Conservation (phyloP, 1,284 basidiomycete genomes). For the Ceratorhiza oryzae-sativae region DNA sequence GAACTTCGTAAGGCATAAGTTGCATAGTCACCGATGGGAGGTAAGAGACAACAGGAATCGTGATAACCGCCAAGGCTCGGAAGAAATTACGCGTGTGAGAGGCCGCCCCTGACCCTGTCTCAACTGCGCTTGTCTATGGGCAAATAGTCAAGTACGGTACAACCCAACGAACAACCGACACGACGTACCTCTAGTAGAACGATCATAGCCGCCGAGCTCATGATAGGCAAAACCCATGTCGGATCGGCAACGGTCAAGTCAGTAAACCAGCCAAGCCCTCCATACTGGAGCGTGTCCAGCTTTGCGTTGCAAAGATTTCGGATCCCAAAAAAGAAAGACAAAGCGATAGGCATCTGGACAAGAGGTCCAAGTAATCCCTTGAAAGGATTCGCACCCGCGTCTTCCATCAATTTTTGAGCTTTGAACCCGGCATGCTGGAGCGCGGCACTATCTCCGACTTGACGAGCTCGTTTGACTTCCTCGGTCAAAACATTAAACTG, state of each 20-base stretch:
- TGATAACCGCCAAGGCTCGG: slow-evolving; percentile 64
- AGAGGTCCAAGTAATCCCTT: slow-evolving; percentile 67
- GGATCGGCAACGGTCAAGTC: slow-evolving; percentile 85
- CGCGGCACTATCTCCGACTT: slow-evolving; percentile 60
- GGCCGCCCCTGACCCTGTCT: slow-evolving; percentile 60
- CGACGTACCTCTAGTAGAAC: slow-evolving; percentile 70
- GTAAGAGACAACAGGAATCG: slow-evolving; percentile 61
- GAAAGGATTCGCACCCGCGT: slow-evolving; percentile 72
- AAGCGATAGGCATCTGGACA: slow-evolving; percentile 79
- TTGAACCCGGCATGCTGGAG: slow-evolving; percentile 64
- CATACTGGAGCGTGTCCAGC: slow-evolving; percentile 74
- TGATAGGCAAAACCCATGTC: slow-evolving; percentile 76
- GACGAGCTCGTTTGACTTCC: slow-evolving; percentile 57
- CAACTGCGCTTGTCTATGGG: slow-evolving; percentile 52
- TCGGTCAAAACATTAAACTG: slow-evolving; percentile 65
- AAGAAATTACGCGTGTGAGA: slow-evolving; percentile 78
- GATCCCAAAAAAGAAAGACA: slow-evolving; percentile 88
- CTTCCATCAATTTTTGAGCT: slow-evolving; percentile 69
- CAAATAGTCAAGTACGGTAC: slow-evolving; percentile 50
- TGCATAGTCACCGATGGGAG: slow-evolving; percentile 46
- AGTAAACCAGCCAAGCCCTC: slow-evolving; percentile 77
- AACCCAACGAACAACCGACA: background rate
- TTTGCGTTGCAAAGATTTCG: slow-evolving; percentile 75
- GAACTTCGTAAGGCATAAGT: background rate
- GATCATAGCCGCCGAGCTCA: slow-evolving; percentile 70